Evolutionary conservation across 2,329 filamentous ascomycete species (phyloP).

Genomic region (Rosellinia necatrix): DNA sequence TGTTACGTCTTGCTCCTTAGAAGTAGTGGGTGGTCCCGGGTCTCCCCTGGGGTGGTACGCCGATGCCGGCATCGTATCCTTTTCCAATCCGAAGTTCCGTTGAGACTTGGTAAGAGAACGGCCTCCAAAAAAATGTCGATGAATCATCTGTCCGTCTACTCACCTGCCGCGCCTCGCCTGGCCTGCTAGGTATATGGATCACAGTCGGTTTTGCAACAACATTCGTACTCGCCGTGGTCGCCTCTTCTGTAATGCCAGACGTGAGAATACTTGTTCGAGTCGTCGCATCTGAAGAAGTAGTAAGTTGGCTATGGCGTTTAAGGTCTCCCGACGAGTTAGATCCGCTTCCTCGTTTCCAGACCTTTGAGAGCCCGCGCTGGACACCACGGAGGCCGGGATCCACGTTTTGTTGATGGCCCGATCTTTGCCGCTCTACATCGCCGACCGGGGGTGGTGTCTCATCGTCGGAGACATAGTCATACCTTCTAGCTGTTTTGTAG

Average conservation of each 20-base stretch:
- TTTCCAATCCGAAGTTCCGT: slow-evolving; percentile 30
- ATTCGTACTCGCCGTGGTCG: slow-evolving; percentile 35
- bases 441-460: slow-evolving; percentile 28
- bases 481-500: slow-evolving; percentile 31
- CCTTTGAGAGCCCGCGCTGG: slow-evolving; percentile 35
- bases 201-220: slow-evolving; percentile 39
- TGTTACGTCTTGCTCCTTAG: slow-evolving; percentile 14
- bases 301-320: slow-evolving; percentile 36
- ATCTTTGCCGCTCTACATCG: slow-evolving; percentile 24
- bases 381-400: slow-evolving; percentile 26
- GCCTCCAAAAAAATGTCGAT: slow-evolving; percentile 36
- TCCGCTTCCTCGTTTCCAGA: slow-evolving; percentile 35
- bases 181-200: slow-evolving; percentile 41
- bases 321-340: slow-evolving; percentile 21
- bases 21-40: slow-evolving; percentile 17
- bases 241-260: slow-evolving; percentile 35
- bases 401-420: slow-evolving; percentile 27
- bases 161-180: slow-evolving; percentile 37
- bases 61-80: slow-evolving; percentile 8
- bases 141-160: slow-evolving; percentile 36
- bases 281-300: slow-evolving; percentile 34
- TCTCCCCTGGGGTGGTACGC: slow-evolving; percentile 12
- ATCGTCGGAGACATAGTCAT: slow-evolving; percentile 34
- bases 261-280: slow-evolving; percentile 40
- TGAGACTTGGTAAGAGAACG: slow-evolving; percentile 34